Base-by-base conservation (phyloP, 2,329 filamentous ascomycete genomes). In the Exophiala sp. region DNA sequence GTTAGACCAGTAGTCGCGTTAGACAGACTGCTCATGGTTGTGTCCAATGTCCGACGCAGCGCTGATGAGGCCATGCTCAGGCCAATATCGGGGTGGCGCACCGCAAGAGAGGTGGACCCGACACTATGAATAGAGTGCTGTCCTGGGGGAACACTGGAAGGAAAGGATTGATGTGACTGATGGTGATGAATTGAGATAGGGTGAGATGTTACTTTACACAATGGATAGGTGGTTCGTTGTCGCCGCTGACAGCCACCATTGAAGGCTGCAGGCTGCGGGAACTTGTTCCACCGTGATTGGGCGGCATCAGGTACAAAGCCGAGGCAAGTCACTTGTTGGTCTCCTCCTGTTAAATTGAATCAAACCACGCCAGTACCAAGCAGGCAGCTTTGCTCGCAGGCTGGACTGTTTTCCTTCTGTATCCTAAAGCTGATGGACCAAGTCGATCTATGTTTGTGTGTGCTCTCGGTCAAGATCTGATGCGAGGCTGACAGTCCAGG, bases 1-100 rank as follows among this genome's bases (percentile, higher is more conserved):
- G 55, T 50, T 21, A 59, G 43, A 34, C 54, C 52, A 22, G 54
- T 39, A 8, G 59, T 57, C 38, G 56, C 58, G 38, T 37, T 45
- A 16, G 59, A 54, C 10, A 57, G 37, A 14, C 54, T 50, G 21
- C 29, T 48, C 14, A 58, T 19, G 22, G 59, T 59, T 35, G 56
- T 49, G 46, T 53, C 46, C 24, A 53, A 50, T 11, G 48, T 48
- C 21, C 46, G 56, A 37, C 54, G 58, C 16, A 60, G 37, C 13
- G 50, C 49, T 19, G 59, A 44, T 8, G 53, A 51, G 32, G 53
- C 56, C 57, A 58, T 59, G 14, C 5, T 50, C 29, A 10, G 10
- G 32, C 4, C 46, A 13, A 11, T 18, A 37, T 19, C 3, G 47
- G 23, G 16, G 38, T 27, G 32, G n/a, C 24, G 43, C 18, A 45